Conservation (phyloP, 768 basidiomycete genomes). For the Termitomyces sp. region DNA sequence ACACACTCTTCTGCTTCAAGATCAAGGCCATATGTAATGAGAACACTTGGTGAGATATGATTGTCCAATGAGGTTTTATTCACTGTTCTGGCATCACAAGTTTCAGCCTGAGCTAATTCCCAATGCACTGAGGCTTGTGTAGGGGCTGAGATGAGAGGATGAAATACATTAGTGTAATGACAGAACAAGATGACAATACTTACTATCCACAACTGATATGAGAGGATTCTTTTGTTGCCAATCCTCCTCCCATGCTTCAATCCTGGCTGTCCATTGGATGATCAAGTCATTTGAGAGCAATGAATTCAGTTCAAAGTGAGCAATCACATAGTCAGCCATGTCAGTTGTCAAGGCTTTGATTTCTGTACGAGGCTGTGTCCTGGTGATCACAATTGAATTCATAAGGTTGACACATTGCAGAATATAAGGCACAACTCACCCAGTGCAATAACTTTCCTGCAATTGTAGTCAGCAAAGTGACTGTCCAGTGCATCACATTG, state of each 20-base stretch:
- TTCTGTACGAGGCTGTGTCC: constrained; percentile 8
- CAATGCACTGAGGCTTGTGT: neutral
- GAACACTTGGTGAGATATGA: neutral
- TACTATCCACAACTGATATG: constrained; percentile 5
- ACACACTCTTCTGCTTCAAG: too few species aligned
- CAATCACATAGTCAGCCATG: constrained; percentile 2
- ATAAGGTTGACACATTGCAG: neutral
- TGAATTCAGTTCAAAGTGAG: constrained; percentile 3
- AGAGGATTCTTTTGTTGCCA: constrained; percentile 7
- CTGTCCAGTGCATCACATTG: constrained; percentile 24
- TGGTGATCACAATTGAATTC: neutral
- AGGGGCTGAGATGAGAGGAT: neutral
- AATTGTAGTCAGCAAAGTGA: constrained; percentile 28
- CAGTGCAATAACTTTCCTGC: constrained; percentile 24
- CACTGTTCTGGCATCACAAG: neutral
- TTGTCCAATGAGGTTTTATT: constrained; percentile 6
- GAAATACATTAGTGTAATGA: neutral
- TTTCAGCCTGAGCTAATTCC: too few species aligned
- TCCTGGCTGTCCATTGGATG: neutral
- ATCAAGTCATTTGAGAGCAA: constrained; percentile 1
- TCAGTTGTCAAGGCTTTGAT: constrained; percentile 2
- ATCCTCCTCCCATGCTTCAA: constrained; percentile 15
- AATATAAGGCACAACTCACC: constrained; percentile 16
- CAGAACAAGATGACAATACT: too few species aligned
- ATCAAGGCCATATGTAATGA: neutral